Evolutionary conservation across 176 grass and related monocot genomes (phyloP).

Genomic region (Elaeis guineensis): DNA sequence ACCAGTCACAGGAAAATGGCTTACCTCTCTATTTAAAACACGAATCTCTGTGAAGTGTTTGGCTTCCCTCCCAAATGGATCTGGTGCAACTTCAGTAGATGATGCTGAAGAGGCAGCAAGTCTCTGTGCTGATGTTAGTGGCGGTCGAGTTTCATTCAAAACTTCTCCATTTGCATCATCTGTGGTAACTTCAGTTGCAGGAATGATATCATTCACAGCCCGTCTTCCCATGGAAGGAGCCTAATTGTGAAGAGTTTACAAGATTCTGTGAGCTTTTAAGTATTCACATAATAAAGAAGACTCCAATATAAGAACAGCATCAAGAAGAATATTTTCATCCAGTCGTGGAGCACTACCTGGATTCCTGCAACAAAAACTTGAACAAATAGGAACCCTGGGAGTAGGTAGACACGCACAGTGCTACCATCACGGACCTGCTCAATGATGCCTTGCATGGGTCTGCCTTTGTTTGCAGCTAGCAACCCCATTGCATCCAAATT

Average conservation of each 20-base stretch:
- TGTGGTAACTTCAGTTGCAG: slow-evolving; percentile 30
- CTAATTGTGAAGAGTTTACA: slow-evolving; percentile 29
- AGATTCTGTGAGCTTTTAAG: slow-evolving; percentile 9
- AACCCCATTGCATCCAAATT: slow-evolving; percentile 91
- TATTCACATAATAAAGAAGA: background rate
- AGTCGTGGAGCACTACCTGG: slow-evolving; percentile 33
- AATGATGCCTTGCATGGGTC: slow-evolving; percentile 78
- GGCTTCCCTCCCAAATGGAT: slow-evolving; percentile 83
- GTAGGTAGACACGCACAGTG: slow-evolving; percentile 78
- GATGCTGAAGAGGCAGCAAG: slow-evolving; percentile 51
- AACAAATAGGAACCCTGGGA: slow-evolving; percentile 85
- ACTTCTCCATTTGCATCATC: slow-evolving; percentile 52
- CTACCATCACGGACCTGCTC: slow-evolving; percentile 97
- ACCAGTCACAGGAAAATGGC: background rate
- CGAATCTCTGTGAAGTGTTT: slow-evolving; percentile 90
- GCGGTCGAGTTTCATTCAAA: slow-evolving; percentile 36
- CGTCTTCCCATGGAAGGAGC: slow-evolving; percentile 91
- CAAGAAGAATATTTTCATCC: background rate
- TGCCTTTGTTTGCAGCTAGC: slow-evolving; percentile 71
- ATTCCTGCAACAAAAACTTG: slow-evolving; percentile 96
- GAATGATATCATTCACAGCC: slow-evolving; percentile 27
- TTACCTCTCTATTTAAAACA: slow-evolving; percentile 92
- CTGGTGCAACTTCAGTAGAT: slow-evolving; percentile 59
- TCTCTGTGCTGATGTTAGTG: slow-evolving; percentile 82
- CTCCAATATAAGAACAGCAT: no score